Base-by-base conservation (phyloP, 208 protist species). In the Kentomonas sorsogonicus region DNA sequence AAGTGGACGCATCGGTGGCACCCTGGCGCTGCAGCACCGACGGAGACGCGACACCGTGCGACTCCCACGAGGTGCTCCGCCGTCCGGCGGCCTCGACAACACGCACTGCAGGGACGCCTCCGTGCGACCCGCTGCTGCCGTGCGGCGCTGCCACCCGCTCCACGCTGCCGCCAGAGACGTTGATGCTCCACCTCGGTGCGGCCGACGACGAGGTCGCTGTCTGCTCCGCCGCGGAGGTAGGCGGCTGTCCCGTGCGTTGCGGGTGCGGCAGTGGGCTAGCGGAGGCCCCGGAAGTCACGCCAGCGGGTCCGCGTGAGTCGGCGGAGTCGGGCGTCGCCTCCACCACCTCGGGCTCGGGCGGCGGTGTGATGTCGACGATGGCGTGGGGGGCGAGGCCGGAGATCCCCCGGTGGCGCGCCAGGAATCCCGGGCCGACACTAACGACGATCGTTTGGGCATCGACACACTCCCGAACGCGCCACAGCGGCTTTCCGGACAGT, bases 391-490 rank as follows among this genome's bases (percentile, higher is more conserved):
- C 20, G 53, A 30, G 20, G 34, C 22, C n/a, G 25, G 41, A 13
- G 56, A 27, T 20, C 39, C 66, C 7, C 26, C 50, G 31, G 60
- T 52, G n/a, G 5, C 85, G 77, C 5, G 48, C 39, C 0, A 79
- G 59, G 26, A 89, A 93, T 7, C 82, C 82, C 1, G 86, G 76
- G 0, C 68, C 66, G 11, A 66, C 68, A 57, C 77, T 86, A 36
- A 86, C 56, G 13, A 93, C 69, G 40, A 93, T 66, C 18, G 63
- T 65, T 15, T 70, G 50, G 0, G 77, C 76, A 5, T 79, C 79
- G 11, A 81, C 10, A 59, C 79, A 93, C 56, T 87, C 86, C 51
- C 59, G 56, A 23, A 89, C 86, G 6, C 77, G 77, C 79, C 82
- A 89, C 11, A 93, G 74, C 13, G 86, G 79, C 51, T 69, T 76